These are phyloP conservation scores for Penicillium crustosum DNA, from an alignment of 2,329 filamentous ascomycete genomes.

Conservation along the genomic window DNA sequence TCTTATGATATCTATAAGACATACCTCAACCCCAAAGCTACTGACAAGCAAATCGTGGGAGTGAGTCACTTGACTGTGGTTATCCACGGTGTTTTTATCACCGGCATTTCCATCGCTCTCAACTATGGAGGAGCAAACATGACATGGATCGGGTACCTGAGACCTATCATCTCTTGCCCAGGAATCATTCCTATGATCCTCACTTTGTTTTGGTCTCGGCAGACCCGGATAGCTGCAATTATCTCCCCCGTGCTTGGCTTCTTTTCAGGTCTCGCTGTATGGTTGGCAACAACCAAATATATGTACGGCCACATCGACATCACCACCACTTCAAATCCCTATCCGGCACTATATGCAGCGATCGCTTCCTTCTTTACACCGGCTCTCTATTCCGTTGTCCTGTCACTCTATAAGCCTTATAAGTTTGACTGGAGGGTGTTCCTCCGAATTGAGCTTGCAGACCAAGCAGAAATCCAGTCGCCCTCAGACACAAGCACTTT, in stretches of 20 bases:
- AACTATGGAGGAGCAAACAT: constrained; percentile 53
- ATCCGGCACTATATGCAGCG: constrained; percentile 49
- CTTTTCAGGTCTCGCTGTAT: constrained; percentile 45
- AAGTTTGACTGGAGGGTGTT: constrained; percentile 49
- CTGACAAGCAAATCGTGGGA: constrained; percentile 43
- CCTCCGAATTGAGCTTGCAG: constrained; percentile 48
- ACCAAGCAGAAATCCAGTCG: constrained; percentile 35
- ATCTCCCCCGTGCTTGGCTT: constrained; percentile 42
- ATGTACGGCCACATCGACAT: constrained; percentile 46
- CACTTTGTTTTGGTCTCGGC: constrained; percentile 48
- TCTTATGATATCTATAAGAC: constrained; percentile 54
- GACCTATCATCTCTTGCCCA: constrained; percentile 45
- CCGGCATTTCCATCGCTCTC: constrained; percentile 49
- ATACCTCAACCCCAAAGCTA: constrained; percentile 50
- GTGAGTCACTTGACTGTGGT: constrained; percentile 52
- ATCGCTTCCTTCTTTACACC: constrained; percentile 50
- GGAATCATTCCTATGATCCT: constrained; percentile 49
- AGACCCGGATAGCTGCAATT: constrained; percentile 48
- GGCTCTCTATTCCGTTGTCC: constrained; percentile 47
- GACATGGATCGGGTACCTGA: constrained; percentile 48
- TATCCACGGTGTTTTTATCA: constrained; percentile 51
- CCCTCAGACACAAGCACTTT: constrained; percentile 12
- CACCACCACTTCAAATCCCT: constrained; percentile 40
- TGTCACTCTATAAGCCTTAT: constrained; percentile 44
- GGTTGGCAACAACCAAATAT: constrained; percentile 44